A percentile compares a stretch with the other conserved stretches of the same genome.
Conservation (phyloP, 208 protist genomes). For the Acanthamoeba divionensis region DNA sequence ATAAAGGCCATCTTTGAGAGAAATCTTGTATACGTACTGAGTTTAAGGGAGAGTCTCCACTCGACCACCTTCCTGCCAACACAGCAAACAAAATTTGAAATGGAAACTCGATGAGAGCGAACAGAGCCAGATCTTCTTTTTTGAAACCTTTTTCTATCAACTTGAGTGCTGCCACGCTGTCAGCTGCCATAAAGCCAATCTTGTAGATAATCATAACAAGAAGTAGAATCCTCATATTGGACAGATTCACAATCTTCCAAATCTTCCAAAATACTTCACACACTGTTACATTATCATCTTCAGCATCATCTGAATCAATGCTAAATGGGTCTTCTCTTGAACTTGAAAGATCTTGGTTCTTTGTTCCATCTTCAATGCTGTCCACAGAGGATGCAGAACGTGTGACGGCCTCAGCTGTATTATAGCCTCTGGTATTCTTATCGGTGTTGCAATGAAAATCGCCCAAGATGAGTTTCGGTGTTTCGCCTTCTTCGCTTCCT, state of each 20-base stretch:
- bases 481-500: too few relatives aligned
- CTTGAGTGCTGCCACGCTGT: conserved; percentile 54
- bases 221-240: conserved; percentile 41
- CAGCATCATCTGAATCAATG: neutral
- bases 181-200: conserved; percentile 58
- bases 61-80: conserved; percentile 45
- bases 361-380: neutral
- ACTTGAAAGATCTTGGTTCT: neutral
- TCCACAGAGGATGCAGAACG: neutral
- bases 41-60: neutral
- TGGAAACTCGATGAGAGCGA: conserved; percentile 63
- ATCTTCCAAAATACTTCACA: conserved; percentile 1
- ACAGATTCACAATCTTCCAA: conserved; percentile 53
- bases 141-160: conserved; percentile 67
- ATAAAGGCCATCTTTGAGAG: too few relatives aligned
- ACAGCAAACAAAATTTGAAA: conserved; percentile 63
- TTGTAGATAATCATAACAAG: conserved; percentile 56
- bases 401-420: neutral
- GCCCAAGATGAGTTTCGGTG: too few relatives aligned
- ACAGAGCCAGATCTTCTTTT: conserved; percentile 57
- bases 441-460: neutral
- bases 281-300: neutral
- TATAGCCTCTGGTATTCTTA: neutral
- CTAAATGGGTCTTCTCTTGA: neutral
- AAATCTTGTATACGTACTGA: neutral